A percentile compares a stretch with the other conserved stretches of the same genome.
Conservation (phyloP, 169 alveolate genomes). For the Eimeria praecox region DNA sequence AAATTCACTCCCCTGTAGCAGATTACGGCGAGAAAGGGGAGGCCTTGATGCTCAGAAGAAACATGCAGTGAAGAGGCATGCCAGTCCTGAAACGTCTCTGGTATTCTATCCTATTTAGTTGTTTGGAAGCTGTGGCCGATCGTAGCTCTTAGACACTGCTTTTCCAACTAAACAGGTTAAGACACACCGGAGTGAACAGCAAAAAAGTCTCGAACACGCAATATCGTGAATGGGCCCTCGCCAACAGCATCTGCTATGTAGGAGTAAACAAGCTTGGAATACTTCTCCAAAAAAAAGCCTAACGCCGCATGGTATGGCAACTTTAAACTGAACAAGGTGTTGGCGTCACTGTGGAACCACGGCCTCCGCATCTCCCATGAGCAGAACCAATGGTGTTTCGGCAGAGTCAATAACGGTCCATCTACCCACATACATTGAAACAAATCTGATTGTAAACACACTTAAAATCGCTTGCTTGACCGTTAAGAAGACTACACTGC, state of each 20-base stretch:
- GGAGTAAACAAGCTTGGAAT: neutral
- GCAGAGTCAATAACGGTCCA: neutral
- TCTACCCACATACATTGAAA: conserved; percentile 16
- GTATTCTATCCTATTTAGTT: neutral
- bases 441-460: neutral
- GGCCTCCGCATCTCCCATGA: conserved; percentile 51
- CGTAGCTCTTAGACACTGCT: neutral
- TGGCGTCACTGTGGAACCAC: conserved; percentile 2
- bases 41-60: neutral
- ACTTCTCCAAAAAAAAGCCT: neutral
- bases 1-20: neutral
- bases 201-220: neutral
- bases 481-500: neutral
- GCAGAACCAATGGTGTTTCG: conserved; percentile 42
- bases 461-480: neutral
- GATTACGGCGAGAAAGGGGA: neutral
- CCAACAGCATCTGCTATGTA: conserved; percentile 9
- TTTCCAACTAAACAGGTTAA: neutral
- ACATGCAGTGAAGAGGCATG: neutral
- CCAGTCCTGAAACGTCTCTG: neutral
- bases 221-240: neutral
- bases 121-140: neutral
- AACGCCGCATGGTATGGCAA: neutral
- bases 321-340: neutral
- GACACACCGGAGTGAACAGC: neutral